Base-by-base conservation (phyloP, 1,284 basidiomycete genomes). In the Trichosporon sp. region DNA sequence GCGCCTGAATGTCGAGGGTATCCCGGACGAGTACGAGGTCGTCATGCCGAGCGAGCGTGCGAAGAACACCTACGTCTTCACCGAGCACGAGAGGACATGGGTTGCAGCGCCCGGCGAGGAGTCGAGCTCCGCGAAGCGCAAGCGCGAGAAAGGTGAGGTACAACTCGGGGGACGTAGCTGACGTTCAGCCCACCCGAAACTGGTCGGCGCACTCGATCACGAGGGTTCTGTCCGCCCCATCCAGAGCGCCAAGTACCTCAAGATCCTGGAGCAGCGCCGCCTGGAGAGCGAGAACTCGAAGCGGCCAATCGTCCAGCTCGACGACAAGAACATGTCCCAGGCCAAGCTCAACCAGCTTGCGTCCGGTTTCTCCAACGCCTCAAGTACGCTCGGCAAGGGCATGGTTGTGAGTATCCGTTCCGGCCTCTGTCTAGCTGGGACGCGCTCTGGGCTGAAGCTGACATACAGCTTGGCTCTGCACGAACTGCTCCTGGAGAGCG, bases 401-500 rank as follows among this genome's bases (percentile, higher is more conserved):
- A 78, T 80, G 73, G 74, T 80, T 14, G 80, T 79, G 70, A 75
- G 80, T 73, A 3, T 61, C 38, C 3, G 31, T 14, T 21, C 12
- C 6, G 35, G 35, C 26, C 26, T 26, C 26, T 2, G 26, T 26
- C 26, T 26, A 26, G 26, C 26, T 26, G 26, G 26, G 26, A 26
- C 26, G 26, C 26, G 26, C 26, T 26, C 26, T 26, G 26, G 26
- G 26, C 26, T 26, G 26, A 26, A 61, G 68, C 66, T 91, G 43
- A 70, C 66, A 38, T 11, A 2, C 43, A 67, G 67, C 64, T 61
- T 26, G 73, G 70, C 8, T 10, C 69, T 7, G 35, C 54, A 3
- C 65, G 71, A 35, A 68, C 66, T 1, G 66, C 66, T 3, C 65
- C 87, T 84, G 21, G 83, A 85, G 92, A 95, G 83, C 92, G 93